Conservation (phyloP, 352 stramenopile species). For the Globisporangium cylindrosporum region DNA sequence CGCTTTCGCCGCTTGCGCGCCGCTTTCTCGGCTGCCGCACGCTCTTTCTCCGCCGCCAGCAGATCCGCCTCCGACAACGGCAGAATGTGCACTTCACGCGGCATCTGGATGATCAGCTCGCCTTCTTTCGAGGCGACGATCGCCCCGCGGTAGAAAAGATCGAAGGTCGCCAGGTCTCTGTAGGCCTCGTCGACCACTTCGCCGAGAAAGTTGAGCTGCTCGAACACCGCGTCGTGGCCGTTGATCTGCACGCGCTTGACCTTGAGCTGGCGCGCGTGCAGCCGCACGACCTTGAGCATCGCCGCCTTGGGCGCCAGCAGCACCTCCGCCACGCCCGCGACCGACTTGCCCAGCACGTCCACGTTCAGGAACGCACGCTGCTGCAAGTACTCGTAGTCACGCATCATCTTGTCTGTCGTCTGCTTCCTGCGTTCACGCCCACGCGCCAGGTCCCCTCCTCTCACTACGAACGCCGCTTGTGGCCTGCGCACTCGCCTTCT, state of each 20-base stretch:
- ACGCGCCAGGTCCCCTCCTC: background rate
- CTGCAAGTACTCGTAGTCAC: constrained; percentile 84
- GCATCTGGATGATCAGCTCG: constrained; percentile 77
- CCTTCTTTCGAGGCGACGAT: constrained; percentile 84
- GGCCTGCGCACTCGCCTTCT: background rate
- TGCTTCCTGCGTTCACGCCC: background rate
- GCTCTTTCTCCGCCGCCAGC: constrained; percentile 12
- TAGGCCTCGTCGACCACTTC: constrained; percentile 81
- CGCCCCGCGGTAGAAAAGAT: constrained; percentile 81
- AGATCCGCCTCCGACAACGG: constrained; percentile 30
- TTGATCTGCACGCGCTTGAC: constrained; percentile 59
- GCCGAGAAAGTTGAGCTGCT: constrained; percentile 76
- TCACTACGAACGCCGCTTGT: background rate
- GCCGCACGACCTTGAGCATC: constrained; percentile 53
- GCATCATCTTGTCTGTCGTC: constrained; percentile 49
- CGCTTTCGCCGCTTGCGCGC: constrained; percentile 18
- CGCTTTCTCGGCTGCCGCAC: constrained; percentile 11
- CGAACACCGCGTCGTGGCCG: constrained; percentile 53
- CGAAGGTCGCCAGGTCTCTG: constrained; percentile 73
- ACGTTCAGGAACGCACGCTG: constrained; percentile 76
- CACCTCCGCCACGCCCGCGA: constrained; percentile 68
- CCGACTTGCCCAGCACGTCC: constrained; percentile 61
- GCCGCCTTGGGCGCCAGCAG: constrained; percentile 59
- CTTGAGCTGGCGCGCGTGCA: constrained; percentile 73
- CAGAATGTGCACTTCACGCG: constrained; percentile 50